Evolutionary conservation across 192 early-diverging fungal species (phyloP).

Genomic region (Umbelopsis sp.): DNA sequence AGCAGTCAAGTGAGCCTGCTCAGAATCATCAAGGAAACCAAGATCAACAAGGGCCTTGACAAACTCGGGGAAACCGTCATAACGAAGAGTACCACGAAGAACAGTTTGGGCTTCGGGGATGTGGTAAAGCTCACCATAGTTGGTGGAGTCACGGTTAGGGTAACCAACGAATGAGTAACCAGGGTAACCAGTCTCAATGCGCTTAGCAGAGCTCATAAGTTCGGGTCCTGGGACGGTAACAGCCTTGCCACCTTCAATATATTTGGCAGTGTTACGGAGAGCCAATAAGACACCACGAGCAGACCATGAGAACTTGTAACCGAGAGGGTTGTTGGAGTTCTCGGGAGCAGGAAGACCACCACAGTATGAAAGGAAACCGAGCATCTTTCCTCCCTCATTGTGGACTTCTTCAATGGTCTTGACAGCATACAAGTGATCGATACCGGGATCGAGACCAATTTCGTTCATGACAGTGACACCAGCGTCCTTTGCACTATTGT

Average conservation of each 20-base stretch:
- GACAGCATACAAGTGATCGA: constrained; percentile 92
- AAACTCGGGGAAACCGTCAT: constrained; percentile 96
- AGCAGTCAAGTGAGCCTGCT: constrained; percentile 60
- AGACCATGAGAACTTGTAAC: constrained; percentile 99
- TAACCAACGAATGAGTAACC: constrained; percentile 96
- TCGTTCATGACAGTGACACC: constrained; percentile 96
- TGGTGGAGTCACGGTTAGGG: constrained; percentile 96
- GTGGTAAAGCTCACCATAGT: constrained; percentile 91
- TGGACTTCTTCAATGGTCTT: constrained; percentile 93
- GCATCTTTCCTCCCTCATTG: constrained; percentile 76
- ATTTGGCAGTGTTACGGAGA: constrained; percentile 91
- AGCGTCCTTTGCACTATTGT: constrained; percentile 73
- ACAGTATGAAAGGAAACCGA: constrained; percentile 93
- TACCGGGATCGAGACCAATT: constrained; percentile 97
- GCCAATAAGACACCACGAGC: constrained; percentile 97
- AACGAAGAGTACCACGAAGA: constrained; percentile 93
- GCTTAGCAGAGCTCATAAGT: constrained; percentile 92
- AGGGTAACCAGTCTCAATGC: constrained; percentile 88
- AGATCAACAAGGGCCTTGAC: constrained; percentile 92
- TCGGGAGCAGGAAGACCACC: constrained; percentile 98
- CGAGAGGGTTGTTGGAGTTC: constrained; percentile 94
- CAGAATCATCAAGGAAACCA: constrained; percentile 85
- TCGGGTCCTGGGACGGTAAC: constrained; percentile 80
- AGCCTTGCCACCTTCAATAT: constrained; percentile 85
- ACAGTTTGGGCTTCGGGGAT: constrained; percentile 94